Percentiles rank a stretch among this genome's conserved stretches.
These are phyloP conservation scores for Fusarium sp. DNA, from an alignment of 2,329 filamentous ascomycete genomes.

Conservation along the genomic window DNA sequence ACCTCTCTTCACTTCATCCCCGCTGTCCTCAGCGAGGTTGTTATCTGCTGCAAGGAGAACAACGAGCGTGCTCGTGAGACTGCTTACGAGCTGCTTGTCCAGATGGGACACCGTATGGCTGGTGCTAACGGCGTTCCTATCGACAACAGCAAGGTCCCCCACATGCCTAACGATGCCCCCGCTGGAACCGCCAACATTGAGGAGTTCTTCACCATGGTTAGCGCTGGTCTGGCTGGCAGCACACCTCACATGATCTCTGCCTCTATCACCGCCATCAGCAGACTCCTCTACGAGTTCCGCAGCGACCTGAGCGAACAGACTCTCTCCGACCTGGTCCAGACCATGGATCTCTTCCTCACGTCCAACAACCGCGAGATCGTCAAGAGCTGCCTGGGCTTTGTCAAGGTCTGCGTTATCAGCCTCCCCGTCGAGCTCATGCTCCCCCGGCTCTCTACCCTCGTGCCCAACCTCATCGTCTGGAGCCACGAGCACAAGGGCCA, in stretches of 20 bases:
- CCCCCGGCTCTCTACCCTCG: slow-evolving; percentile 78
- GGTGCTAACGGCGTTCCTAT: slow-evolving; percentile 76
- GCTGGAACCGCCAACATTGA: slow-evolving; percentile 85
- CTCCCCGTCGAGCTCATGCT: slow-evolving; percentile 83
- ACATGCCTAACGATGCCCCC: slow-evolving; percentile 86
- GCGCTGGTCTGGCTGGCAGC: slow-evolving; percentile 90
- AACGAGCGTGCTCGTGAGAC: slow-evolving; percentile 93
- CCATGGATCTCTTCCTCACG: slow-evolving; percentile 95
- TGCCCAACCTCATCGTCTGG: slow-evolving; percentile 95
- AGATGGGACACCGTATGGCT: slow-evolving; percentile 85
- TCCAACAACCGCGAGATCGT: slow-evolving; percentile 98
- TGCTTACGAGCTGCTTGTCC: slow-evolving; percentile 89
- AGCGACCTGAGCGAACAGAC: slow-evolving; percentile 74
- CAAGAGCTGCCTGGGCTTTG: slow-evolving; percentile 91
- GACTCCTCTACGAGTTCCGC: slow-evolving; percentile 94
- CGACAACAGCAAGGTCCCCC: slow-evolving; percentile 85
- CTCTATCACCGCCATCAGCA: slow-evolving; percentile 92
- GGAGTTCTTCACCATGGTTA: slow-evolving; percentile 98
- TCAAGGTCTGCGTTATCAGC: slow-evolving; percentile 93
- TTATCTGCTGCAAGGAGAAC: slow-evolving; percentile 96
- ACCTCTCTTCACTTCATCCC: slow-evolving; percentile 93
- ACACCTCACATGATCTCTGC: slow-evolving; percentile 98
- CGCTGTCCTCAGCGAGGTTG: slow-evolving; percentile 89
- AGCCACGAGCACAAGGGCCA: slow-evolving; percentile 98
- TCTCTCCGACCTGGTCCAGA: slow-evolving; percentile 87